Conservation (phyloP, 169 alveolate genomes). For the Babesia caballi region DNA sequence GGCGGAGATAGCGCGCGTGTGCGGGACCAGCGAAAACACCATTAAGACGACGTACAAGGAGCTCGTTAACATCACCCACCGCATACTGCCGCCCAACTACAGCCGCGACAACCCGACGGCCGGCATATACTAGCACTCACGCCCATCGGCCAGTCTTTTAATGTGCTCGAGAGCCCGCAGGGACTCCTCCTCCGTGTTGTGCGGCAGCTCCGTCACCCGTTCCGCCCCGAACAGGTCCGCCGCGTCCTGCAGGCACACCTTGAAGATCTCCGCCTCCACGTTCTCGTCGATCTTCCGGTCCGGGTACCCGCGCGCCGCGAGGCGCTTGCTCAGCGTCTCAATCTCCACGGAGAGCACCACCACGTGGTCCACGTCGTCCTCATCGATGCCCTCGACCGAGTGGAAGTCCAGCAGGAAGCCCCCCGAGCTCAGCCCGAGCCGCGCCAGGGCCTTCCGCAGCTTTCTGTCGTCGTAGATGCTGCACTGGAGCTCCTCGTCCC, state of each 20-base stretch:
- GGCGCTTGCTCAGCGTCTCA: constrained; percentile 43
- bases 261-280: constrained; percentile 73
- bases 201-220: constrained; percentile 16
- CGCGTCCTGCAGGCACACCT: constrained; percentile 66
- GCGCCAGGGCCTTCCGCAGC: constrained; percentile 45
- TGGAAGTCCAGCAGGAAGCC: constrained; percentile 73
- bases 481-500: constrained; percentile 74
- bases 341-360: constrained; percentile 47
- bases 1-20: constrained; percentile 65
- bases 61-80: constrained; percentile 52
- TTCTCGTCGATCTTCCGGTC: constrained; percentile 64
- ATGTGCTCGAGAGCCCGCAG: constrained; percentile 5
- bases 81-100: constrained; percentile 61
- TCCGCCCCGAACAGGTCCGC: constrained; percentile 31
- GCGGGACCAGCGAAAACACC: constrained; percentile 71
- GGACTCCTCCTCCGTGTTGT: constrained; percentile 34
- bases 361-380: constrained; percentile 36
- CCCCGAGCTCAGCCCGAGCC: constrained; percentile 28
- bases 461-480: constrained; percentile 64
- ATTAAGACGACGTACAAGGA: constrained; percentile 70
- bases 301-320: constrained; percentile 62
- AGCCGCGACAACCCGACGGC: not conserved
- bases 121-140: not conserved
- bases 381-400: constrained; percentile 55
- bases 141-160: not conserved